Conservation (phyloP, 768 basidiomycete genomes). For the Thelephora ganbajun region DNA sequence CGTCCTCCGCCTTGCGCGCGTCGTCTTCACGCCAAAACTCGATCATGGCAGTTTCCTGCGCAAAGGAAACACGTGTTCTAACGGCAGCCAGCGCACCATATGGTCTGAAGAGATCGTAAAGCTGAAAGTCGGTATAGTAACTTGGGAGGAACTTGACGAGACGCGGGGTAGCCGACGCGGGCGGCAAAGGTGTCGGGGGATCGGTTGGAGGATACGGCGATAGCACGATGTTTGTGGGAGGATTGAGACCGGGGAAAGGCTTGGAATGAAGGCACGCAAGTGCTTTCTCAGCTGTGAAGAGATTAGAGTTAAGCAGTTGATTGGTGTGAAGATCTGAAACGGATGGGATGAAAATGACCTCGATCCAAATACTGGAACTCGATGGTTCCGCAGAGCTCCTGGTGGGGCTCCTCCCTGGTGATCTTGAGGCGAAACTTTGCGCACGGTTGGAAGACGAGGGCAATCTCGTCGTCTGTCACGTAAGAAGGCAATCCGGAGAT, state of each 20-base stretch:
- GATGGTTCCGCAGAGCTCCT: constrained; percentile 54
- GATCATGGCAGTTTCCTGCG: constrained; percentile 62
- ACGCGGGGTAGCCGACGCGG: constrained; percentile 64
- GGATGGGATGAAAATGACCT: constrained; percentile 32
- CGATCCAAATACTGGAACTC: constrained; percentile 75
- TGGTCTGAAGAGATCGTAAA: constrained; percentile 78
- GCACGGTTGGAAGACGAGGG: constrained; percentile 56
- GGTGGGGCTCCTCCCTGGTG: constrained; percentile 38
- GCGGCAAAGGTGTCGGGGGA: constrained; percentile 61
- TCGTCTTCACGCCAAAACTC: constrained; percentile 87
- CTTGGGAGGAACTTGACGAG: constrained; percentile 75
- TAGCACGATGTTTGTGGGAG: constrained; percentile 48
- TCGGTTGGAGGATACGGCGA: constrained; percentile 77
- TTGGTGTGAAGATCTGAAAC: neutral
- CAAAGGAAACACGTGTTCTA: constrained; percentile 61
- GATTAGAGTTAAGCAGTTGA: neutral
- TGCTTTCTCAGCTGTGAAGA: constrained; percentile 66
- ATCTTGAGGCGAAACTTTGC: constrained; percentile 77
- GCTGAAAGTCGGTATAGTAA: constrained; percentile 49
- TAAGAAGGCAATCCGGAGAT: constrained; percentile 65
- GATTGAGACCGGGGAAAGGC: constrained; percentile 45
- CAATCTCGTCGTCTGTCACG: constrained; percentile 66
- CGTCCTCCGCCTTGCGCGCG: constrained; percentile 62
- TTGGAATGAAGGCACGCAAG: constrained; percentile 72
- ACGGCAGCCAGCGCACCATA: constrained; percentile 76